Conservation (phyloP, 495 filamentous ascomycete species). For the Parathielavia appendiculata region DNA sequence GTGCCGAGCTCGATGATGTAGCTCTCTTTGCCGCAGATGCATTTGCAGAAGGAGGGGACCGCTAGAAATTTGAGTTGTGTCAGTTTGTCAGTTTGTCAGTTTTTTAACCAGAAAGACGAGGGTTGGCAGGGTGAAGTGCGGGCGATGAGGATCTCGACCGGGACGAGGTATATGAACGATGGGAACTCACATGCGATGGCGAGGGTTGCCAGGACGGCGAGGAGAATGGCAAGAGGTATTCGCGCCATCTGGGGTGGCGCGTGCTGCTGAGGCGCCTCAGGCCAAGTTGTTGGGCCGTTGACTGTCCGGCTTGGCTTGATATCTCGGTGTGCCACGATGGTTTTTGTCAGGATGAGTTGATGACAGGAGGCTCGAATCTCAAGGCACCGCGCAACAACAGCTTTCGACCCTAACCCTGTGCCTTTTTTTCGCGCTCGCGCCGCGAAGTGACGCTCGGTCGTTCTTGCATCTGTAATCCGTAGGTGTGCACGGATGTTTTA, state of each 20-base stretch:
- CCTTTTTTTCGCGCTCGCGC: too few species aligned
- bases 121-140: neutral
- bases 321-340: neutral
- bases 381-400: too few species aligned
- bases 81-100: neutral
- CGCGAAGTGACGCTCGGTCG: too few species aligned
- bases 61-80: slow-evolving; percentile 28
- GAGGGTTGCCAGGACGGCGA: slow-evolving; percentile 30
- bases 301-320: neutral
- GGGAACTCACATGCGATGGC: slow-evolving; percentile 34
- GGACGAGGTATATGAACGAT: neutral
- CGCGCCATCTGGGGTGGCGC: slow-evolving; percentile 27
- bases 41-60: slow-evolving; percentile 93
- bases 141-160: neutral
- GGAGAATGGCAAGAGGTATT: slow-evolving; percentile 28
- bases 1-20: slow-evolving; percentile 75
- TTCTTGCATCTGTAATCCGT: too few species aligned
- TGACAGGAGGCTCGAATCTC: too few species aligned
- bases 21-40: slow-evolving; percentile 86
- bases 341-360: too few species aligned
- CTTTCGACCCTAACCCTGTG: too few species aligned
- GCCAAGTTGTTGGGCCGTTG: neutral
- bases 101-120: neutral
- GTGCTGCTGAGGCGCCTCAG: neutral
- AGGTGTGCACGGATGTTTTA: too few species aligned